phyloP scores from a whole-genome alignment of 2,329 filamentous ascomycete species.

The Pseudogymnoascus sp. region DNA sequence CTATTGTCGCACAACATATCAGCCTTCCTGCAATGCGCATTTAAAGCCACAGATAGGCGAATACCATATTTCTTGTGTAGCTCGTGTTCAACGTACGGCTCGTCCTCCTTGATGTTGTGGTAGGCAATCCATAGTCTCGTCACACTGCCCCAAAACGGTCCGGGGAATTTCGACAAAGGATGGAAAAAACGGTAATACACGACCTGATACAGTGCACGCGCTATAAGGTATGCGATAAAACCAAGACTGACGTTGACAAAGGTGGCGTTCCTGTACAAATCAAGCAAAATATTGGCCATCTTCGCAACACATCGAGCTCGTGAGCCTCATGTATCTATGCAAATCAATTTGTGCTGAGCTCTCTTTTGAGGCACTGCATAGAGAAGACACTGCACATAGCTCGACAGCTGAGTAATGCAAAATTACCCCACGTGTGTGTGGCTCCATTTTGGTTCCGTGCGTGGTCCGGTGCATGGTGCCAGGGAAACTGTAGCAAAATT shows the following conservation, averaged over 20 bases:
- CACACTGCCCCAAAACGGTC: slow-evolving; percentile 48
- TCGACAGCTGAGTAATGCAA: slow-evolving; percentile 2
- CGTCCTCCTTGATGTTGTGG: slow-evolving; percentile 43
- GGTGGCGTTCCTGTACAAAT: slow-evolving; percentile 6
- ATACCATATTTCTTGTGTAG: slow-evolving; percentile 45
- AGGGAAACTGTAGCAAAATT: not conserved
- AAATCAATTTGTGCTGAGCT: not conserved
- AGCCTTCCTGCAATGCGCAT: not conserved
- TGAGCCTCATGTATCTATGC: slow-evolving; percentile 1
- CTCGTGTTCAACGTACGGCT: slow-evolving; percentile 37
- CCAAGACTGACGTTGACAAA: slow-evolving; percentile 15
- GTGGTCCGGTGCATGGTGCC: not conserved
- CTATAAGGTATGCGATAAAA: slow-evolving; percentile 11
- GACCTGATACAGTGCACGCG: slow-evolving; percentile 39
- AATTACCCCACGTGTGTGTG: not conserved
- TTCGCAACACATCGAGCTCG: not conserved
- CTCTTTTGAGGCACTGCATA: not conserved
- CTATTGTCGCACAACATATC: slow-evolving; percentile 27
- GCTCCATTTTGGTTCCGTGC: not conserved
- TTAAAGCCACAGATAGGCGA: not conserved
- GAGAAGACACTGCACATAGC: not conserved
- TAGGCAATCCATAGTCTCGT: slow-evolving; percentile 50
- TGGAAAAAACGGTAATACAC: slow-evolving; percentile 48
- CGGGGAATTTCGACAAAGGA: slow-evolving; percentile 46
- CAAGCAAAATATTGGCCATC: not conserved